These are phyloP conservation scores for Sherardia arvensis DNA, from an alignment of 257 asterid species.

Conservation along the genomic window DNA sequence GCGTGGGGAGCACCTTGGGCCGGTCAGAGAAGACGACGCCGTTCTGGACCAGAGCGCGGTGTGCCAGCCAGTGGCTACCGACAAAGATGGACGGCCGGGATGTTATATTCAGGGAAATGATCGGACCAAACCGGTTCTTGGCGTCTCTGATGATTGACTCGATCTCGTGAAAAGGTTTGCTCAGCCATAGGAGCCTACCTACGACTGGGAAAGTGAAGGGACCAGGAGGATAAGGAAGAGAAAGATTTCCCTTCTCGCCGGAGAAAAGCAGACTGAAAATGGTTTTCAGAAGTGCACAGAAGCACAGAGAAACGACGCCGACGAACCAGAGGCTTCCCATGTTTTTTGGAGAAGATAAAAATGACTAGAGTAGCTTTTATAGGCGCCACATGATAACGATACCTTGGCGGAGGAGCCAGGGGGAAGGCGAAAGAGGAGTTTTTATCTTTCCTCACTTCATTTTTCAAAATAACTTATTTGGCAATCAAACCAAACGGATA, in stretches of 20 bases:
- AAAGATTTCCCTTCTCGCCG: conserved; percentile 2
- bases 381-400: no score
- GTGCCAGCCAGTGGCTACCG: conserved; percentile 23
- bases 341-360: not conserved
- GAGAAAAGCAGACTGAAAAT: not conserved
- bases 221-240: conserved; percentile 24
- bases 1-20: conserved; percentile 14
- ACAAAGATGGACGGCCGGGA: conserved; percentile 18
- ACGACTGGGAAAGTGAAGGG: conserved; percentile 15
- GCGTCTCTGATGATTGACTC: conserved; percentile 15
- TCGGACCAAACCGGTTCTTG: conserved; percentile 20
- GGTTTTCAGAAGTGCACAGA: conserved; percentile 30
- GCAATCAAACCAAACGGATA: no score
- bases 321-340: conserved; percentile 18
- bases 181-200: conserved; percentile 17
- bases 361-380: no score
- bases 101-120: conserved; percentile 17
- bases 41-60: conserved; percentile 25
- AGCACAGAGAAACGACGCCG: conserved; percentile 29
- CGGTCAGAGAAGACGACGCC: conserved; percentile 34
- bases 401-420: no score
- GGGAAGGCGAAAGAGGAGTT: not conserved
- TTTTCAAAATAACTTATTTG: no score
- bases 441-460: no score
- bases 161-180: conserved; percentile 12